Evolutionary conservation across 2,329 filamentous ascomycete genomes (phyloP), one percentile per base, ranked within the genome.

Genomic region (Stachybotrys elegans): DNA sequence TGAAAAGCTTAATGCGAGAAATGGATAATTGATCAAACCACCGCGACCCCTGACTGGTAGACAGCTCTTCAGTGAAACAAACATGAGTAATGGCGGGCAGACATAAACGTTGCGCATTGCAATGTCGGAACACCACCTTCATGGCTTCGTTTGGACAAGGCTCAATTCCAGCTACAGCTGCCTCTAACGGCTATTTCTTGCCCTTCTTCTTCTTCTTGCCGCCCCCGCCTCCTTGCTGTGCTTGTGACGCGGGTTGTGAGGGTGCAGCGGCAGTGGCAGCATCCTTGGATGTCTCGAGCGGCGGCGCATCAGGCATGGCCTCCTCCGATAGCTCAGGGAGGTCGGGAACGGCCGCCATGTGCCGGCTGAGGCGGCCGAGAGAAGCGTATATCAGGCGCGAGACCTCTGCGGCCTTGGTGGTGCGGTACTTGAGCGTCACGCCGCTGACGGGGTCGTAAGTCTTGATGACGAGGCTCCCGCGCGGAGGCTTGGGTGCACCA

Each of bases 351-450:
- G 74, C 79, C 13, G 78, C 79, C 73, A 86, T 84, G 45, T 74
- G 78, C 43, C 82, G 76, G n/a, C 84, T 88, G 53, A 96, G 66
- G 45, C 79, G 77, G 1, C 89, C 90, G 50, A 98, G 66, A 35
- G 84, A 80, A 42, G 81, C 79, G 48, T 60, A 53, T 45, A 98
- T 79, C 56, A 98, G 69, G 22, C 93, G 76, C 20, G 86, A 84
- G 9, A 98, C 90, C 68, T 97, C 92, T 17, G 88, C 88, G 17
- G 86, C 88, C 68, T 95, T 95, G 61, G 84, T 85, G 27, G 93
- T 98, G 61, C 81, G 78, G 73, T 96, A 97, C 69, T 96, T 95
- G 50, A 98, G 76, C 48, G 84, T 84, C 46, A 84, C 83, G 58
- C 93, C 93, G 43, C 83, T 86, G 34, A 71, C 72, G 1, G 93